Conservation (phyloP, 331 rosid genomes). For the Pyrus hybrid region DNA sequence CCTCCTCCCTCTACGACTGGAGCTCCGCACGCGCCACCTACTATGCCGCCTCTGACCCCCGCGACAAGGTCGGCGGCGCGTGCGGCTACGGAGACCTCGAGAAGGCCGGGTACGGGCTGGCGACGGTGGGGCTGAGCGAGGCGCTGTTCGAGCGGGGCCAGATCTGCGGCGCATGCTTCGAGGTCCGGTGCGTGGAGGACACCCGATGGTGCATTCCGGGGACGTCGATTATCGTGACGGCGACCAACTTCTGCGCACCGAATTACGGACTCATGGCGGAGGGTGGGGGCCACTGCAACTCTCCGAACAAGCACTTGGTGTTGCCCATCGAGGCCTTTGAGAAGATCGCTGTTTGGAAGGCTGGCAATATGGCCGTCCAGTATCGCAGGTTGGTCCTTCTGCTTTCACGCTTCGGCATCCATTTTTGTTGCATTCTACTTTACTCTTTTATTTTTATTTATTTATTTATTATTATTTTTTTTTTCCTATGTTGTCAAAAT, state of each 20-base stretch:
- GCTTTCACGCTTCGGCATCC: neutral
- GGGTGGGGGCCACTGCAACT: conserved; percentile 84
- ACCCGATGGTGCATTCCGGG: conserved; percentile 84
- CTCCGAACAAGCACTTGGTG: conserved; percentile 80
- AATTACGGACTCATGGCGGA: conserved; percentile 69
- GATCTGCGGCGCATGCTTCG: conserved; percentile 99
- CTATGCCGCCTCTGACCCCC: conserved; percentile 89
- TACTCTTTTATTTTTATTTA: too few relatives aligned
- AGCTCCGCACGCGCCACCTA: conserved; percentile 80
- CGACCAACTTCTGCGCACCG: conserved; percentile 87
- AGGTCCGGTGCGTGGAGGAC: conserved; percentile 70
- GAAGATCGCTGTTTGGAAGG: conserved; percentile 97
- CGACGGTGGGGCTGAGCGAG: conserved; percentile 83
- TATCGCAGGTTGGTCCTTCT: conserved; percentile 56
- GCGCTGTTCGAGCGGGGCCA: conserved; percentile 70
- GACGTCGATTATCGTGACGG: conserved; percentile 77
- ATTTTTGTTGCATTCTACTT: neutral
- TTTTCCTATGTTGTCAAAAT: too few relatives aligned
- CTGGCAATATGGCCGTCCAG: conserved; percentile 89
- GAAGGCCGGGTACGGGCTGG: conserved; percentile 73
- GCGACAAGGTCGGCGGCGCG: conserved; percentile 83
- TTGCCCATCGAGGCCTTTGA: conserved; percentile 90
- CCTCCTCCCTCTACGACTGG: conserved; percentile 50
- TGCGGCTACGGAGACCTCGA: conserved; percentile 83
- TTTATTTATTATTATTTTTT: too few relatives aligned